Evolutionary conservation across 2,329 filamentous ascomycete species (phyloP), one percentile per base, ranked within the genome.

Genomic region (Aureobasidium sp.): DNA sequence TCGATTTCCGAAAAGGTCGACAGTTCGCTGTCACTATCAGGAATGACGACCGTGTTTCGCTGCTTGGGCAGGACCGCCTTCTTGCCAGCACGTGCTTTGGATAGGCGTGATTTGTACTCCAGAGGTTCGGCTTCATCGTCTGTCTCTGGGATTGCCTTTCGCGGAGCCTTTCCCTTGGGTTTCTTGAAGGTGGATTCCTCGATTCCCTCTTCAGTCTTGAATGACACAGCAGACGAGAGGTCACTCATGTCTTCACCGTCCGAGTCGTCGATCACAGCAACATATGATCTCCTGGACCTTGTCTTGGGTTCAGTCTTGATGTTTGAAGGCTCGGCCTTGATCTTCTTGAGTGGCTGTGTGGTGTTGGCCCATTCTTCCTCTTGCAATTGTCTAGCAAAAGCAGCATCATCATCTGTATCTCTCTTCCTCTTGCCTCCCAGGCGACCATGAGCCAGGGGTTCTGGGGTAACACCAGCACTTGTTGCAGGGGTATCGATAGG

Each of bases 401-500:
- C 65, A 54, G 66, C 66, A 60, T 73, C 72, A 30, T 65, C 64
- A 59, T 66, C 65, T n/a, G 66, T 57, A 3, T 62, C 70, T 49
- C 69, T 67, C 67, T 73, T 74, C 59, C 72, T 70, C 69, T 73
- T 66, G 16, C 39, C 47, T 13, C 36, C 62, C 5, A 14, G 68
- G 0, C 64, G 68, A 54, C 72, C 66, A 54, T 60, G 68, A 9
- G 76, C 65, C 9, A 77, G 77, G 29, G 77, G 74, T 27, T 75
- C 78, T 4, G 83, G 84, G 10, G 84, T 86, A 21, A 76, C 77
- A 50, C 77, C 75, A 59, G 79, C 77, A 70, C 83, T 86, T 25
- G 86, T 88, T 41, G 77, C 81, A 5, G 85, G 85, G 3, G 86
- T 88, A 62, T 83, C 84, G 67, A 81, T 82, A 21, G 78, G 81